Evolutionary conservation across 768 basidiomycete genomes (phyloP), one percentile per base, ranked within the genome.

Genomic region (Clavaria fumosa): DNA sequence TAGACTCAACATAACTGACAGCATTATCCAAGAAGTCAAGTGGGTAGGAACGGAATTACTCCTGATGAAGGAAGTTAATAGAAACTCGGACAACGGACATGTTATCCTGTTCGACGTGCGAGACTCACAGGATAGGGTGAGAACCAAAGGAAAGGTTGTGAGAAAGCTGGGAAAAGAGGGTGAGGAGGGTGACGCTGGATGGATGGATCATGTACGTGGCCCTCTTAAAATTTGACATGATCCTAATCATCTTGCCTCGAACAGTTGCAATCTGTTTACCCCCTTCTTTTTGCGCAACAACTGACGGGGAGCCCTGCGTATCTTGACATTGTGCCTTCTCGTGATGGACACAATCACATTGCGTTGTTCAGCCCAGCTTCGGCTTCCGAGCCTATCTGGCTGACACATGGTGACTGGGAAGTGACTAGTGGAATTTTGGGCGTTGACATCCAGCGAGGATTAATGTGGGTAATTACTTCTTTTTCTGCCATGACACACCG

Each of bases 371-470:
- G 70, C 45, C 78, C 88, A 4, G 73, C 80, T 3, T 69, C 67
- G 42, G 66, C 78, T 12, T 57, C 63, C 20, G 70, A 64, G 1
- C 89, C 91, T 2, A 68, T 59, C 23, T 99, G 86, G 63, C 62
- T 99, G 26, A 97, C 93, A 1, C 65, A 66, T 2, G 93, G 93
- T 1, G 53, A 72, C 12, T 95, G 90, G 90, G 93, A 99, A 56
- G 86, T 97, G 4, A 76, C 76, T 2, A 69, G 66, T 7, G 68
- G 69, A 5, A 77, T 95, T 45, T 60, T 68, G 40, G 81, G 70
- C 4, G 71, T 96, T 20, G 82, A 96, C 52, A 45, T 61, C 7
- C 58, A 66, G 31, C 70, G 69, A 34, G 71, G 75, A 19, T 50
- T 80, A 23, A 78, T 89, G 84, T 95, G 53, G n/a, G n/a, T n/a